Evolutionary conservation across 2,329 filamentous ascomycete species (phyloP).

Genomic region (Fusarium chuoi): DNA sequence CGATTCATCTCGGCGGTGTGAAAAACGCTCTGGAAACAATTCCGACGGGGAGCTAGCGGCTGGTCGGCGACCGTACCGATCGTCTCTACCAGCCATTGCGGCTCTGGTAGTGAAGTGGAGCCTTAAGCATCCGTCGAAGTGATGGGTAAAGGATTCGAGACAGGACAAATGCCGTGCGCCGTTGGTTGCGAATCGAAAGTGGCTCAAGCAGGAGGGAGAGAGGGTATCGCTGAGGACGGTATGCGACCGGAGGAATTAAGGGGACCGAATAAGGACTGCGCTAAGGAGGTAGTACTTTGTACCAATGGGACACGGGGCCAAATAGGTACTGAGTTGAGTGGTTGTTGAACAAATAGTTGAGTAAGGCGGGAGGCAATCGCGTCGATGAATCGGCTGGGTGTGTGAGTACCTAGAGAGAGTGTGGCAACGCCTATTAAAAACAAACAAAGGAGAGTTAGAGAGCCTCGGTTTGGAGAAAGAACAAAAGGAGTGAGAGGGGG

Average conservation of each 20-base stretch:
- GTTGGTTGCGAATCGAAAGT: background rate
- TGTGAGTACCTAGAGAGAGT: background rate
- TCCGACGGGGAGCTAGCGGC: constrained; percentile 10
- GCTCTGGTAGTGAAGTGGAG: constrained; percentile 18
- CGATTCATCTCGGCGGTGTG: constrained; percentile 20
- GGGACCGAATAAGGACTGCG: background rate
- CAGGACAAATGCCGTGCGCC: background rate
- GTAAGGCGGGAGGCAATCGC: background rate
- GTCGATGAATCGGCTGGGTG: background rate
- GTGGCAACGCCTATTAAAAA: background rate
- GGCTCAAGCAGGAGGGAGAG: background rate
- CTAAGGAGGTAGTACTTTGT: background rate
- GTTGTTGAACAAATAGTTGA: background rate
- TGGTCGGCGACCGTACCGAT: constrained; percentile 21
- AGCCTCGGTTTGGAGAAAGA: background rate
- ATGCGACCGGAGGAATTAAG: background rate
- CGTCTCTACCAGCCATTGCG: constrained; percentile 37
- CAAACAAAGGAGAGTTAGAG: background rate
- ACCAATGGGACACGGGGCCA: background rate
- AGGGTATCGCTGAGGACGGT: background rate
- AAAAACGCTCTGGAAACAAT: constrained; percentile 1
- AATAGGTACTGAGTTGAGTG: background rate
- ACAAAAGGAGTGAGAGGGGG: background rate
- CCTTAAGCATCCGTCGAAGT: constrained; percentile 28
- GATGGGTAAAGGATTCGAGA: background rate